Evolutionary conservation across 108 stramenopile genomes (phyloP), one percentile per base, ranked within the genome.

Genomic region (Nitzschia inconspicua): DNA sequence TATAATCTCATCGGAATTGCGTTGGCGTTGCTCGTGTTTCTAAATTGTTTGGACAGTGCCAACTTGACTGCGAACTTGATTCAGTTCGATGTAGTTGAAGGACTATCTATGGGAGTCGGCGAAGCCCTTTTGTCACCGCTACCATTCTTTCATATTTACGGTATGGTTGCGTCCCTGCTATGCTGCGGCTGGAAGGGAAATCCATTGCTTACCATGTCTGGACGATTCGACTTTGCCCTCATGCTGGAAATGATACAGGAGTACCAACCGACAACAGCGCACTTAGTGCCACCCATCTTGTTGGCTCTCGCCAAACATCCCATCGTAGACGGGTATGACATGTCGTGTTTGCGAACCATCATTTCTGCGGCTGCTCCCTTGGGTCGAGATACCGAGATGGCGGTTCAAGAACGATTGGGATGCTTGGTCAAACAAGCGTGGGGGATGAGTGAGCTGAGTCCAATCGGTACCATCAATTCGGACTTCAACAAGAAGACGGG

Each of bases 61-160:
- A 97, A 97, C 63, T 66, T 97, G 30, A 66, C 87, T 23, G 59
- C 70, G 14, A 95, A 95, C 63, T 41, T 95, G 16, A 49, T 83
- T 16, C 91, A 93, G 57, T 39, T 78, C 20, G 66, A 85, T 26
- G 72, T 65, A 42, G 60, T 83, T 0, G 93, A 91, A 62, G 64
- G 62, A 4, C 44, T 66, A 44, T 68, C 48, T 10, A 74, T 77
- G 66, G 69, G 69, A 26, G 39, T 40, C 28, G 69, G 76, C 26
- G 79, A 85, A 41, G 84, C 66, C 29, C 50, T 95, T 14, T 80
- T 90, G 44, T 74, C 75, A 26, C 95, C 95, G 1, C 80, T 96
- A 0, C 95, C 95, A n/a, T 86, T 93, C 52, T 96, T 96, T 72
- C 95, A 96, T 54, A 96, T 96, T 29, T 96, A 89, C 67, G 95